Conservation (phyloP, 306 rosid species). For the Parietaria judaica region DNA sequence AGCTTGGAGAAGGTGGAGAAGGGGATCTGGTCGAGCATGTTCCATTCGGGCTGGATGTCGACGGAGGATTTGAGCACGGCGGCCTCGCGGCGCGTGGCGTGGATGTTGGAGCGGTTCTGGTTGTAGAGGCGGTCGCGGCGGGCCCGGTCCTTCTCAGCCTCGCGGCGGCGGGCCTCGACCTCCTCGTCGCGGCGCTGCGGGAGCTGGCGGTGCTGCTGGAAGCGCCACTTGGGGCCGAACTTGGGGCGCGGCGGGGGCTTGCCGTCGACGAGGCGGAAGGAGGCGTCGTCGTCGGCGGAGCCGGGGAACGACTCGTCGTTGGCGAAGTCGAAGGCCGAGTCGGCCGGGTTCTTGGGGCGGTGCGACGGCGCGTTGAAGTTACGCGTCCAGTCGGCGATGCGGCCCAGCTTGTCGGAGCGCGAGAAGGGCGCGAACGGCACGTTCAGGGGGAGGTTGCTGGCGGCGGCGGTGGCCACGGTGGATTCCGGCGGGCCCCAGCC, state of each 20-base stretch:
- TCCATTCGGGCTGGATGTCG: conserved; percentile 93
- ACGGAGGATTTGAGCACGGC: conserved; percentile 80
- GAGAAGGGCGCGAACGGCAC: conserved; percentile 89
- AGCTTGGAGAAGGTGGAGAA: conserved; percentile 87
- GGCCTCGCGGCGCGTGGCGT: conserved; percentile 63
- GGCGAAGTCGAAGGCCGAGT: conserved; percentile 77
- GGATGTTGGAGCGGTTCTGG: conserved; percentile 58
- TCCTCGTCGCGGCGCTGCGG: conserved; percentile 95
- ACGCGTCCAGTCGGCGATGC: conserved; percentile 90
- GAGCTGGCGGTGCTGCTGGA: conserved; percentile 67
- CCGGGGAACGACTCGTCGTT: conserved; percentile 76
- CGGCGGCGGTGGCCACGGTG: conserved; percentile 13
- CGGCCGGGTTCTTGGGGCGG: conserved; percentile 59
- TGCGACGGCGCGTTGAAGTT: conserved; percentile 47
- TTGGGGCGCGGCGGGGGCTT: conserved; percentile 85
- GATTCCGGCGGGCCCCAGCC: conserved; percentile 92
- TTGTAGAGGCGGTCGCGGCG: conserved; percentile 83
- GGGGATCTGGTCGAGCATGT: conserved; percentile 89
- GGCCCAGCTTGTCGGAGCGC: conserved; percentile 82
- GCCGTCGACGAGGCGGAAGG: conserved; percentile 78
- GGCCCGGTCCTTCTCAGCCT: conserved; percentile 83
- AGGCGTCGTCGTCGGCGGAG: conserved; percentile 44
- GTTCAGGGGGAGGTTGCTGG: conserved; percentile 51
- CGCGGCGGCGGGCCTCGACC: conserved; percentile 76
- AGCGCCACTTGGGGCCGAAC: conserved; percentile 83